phyloP scores from a whole-genome alignment of 768 basidiomycete genomes.

The Mycena indigotica region DNA sequence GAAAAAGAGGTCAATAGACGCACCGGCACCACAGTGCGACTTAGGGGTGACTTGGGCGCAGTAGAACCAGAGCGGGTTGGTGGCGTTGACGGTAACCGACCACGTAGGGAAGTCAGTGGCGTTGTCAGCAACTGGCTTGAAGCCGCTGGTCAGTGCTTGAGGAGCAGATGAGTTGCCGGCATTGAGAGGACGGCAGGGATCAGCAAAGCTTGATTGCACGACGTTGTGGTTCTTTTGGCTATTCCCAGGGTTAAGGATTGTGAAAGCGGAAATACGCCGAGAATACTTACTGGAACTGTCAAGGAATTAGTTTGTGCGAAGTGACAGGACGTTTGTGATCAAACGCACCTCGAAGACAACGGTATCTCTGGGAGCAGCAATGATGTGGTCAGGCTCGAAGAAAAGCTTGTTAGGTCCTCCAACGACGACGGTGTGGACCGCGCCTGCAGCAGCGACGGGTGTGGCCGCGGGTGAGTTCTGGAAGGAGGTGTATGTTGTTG shows the following conservation, averaged over 20 bases:
- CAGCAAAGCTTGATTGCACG: constrained; percentile 62
- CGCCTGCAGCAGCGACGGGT: constrained; percentile 48
- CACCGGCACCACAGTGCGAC: constrained; percentile 52
- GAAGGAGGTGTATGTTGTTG: constrained; percentile 60
- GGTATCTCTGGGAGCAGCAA: constrained; percentile 54
- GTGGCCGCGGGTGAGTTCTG: constrained; percentile 57
- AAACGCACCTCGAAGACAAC: constrained; percentile 57
- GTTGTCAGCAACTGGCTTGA: constrained; percentile 41
- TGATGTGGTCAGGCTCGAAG: constrained; percentile 53
- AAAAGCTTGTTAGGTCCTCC: constrained; percentile 50
- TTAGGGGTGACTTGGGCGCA: constrained; percentile 18
- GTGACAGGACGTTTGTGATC: no score
- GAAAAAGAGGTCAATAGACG: constrained; percentile 48
- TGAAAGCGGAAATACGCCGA: no score
- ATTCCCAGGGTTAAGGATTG: no score
- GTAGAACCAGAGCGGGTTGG: constrained; percentile 22
- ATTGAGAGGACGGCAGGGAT: constrained; percentile 54
- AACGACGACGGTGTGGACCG: constrained; percentile 55
- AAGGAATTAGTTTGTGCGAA: constrained; percentile 3
- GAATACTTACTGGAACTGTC: constrained; percentile 50
- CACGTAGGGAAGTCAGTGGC: constrained; percentile 55
- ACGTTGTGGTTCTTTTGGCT: constrained; percentile 72
- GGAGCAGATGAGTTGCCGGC: constrained; percentile 45
- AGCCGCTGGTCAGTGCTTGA: constrained; percentile 53
- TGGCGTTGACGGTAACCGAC: constrained; percentile 48